Conservation (phyloP, 1,284 basidiomycete species). For the Ustilago bromivora region DNA sequence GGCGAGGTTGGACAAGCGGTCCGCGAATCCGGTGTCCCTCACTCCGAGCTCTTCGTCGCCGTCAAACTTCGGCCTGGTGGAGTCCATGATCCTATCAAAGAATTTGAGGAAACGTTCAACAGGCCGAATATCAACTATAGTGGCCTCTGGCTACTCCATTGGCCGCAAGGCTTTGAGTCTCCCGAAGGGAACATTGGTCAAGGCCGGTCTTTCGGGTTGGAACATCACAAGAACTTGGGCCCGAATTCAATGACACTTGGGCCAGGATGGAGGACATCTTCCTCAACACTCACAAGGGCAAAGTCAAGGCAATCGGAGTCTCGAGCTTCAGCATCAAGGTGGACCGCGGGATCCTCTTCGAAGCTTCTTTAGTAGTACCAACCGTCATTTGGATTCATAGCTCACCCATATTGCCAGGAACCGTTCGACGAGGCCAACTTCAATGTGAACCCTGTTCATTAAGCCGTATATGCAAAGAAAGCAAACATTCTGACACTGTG, state of each 20-base stretch:
- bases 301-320: slow-evolving; percentile 75
- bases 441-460: too few species aligned
- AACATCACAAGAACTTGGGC: slow-evolving; percentile 39
- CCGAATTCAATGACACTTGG: slow-evolving; percentile 59
- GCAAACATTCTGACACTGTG: too few species aligned
- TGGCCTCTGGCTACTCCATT: slow-evolving; percentile 62
- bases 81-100: slow-evolving; percentile 66
- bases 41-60: slow-evolving; percentile 85
- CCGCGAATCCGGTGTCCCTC: slow-evolving; percentile 77
- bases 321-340: slow-evolving; percentile 48
- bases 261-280: slow-evolving; percentile 62
- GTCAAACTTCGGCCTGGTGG: slow-evolving; percentile 79
- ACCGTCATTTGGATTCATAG: too few species aligned
- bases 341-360: too few species aligned
- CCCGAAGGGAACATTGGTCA: slow-evolving; percentile 11
- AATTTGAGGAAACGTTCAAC: slow-evolving; percentile 78
- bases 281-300: slow-evolving; percentile 59
- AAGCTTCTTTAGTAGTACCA: too few species aligned
- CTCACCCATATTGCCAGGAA: too few species aligned
- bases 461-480: too few species aligned
- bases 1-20: slow-evolving; percentile 85
- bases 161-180: slow-evolving; percentile 46
- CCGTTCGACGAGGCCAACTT: too few species aligned
- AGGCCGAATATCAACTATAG: slow-evolving; percentile 81
- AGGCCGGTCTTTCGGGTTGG: slow-evolving; percentile 23